Conservation (phyloP, 2,329 filamentous ascomycete species). For the Diaporthe citrichinensis region DNA sequence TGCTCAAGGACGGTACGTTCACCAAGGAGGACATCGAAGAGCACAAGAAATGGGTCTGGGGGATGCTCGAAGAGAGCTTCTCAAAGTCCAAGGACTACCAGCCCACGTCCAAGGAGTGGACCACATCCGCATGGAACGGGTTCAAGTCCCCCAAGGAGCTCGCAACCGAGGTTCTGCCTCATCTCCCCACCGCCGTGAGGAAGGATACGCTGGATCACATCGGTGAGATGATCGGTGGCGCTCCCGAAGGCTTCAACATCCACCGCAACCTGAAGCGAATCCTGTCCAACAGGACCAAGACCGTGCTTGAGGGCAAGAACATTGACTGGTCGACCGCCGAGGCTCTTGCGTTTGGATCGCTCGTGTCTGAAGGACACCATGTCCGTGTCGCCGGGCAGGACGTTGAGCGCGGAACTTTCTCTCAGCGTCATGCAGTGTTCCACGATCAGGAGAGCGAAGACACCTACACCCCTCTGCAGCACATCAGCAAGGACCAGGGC, state of each 20-base stretch:
- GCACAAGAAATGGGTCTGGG: constrained; percentile 99
- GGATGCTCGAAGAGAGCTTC: constrained; percentile 98
- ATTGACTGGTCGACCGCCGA: constrained; percentile 99
- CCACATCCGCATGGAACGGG: constrained; percentile 98
- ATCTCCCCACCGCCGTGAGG: constrained; percentile 88
- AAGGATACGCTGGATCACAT: constrained; percentile 83
- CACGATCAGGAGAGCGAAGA: constrained; percentile 96
- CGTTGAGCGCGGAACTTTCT: constrained; percentile 99
- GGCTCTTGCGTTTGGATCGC: constrained; percentile 91
- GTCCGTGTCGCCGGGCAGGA: constrained; percentile 98
- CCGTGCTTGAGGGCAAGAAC: constrained; percentile 89
- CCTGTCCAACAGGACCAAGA: constrained; percentile 89
- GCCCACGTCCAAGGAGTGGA: constrained; percentile 96
- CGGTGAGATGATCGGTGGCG: constrained; percentile 81
- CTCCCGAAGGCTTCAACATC: constrained; percentile 87
- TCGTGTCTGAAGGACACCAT: constrained; percentile 94
- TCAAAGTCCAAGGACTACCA: constrained; percentile 97
- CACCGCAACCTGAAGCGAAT: constrained; percentile 99
- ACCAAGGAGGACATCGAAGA: constrained; percentile 98
- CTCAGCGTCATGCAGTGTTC: constrained; percentile 95
- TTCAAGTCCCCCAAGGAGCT: constrained; percentile 99
- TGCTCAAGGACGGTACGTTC: constrained; percentile 93
- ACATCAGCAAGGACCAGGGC: constrained; percentile 91
- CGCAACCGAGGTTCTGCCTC: constrained; percentile 92
- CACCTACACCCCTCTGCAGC: constrained; percentile 92